Percentiles rank a stretch among this genome's conserved stretches.
These are phyloP conservation scores for Sherardia arvensis DNA, from an alignment of 257 asterid species.

Conservation along the genomic window DNA sequence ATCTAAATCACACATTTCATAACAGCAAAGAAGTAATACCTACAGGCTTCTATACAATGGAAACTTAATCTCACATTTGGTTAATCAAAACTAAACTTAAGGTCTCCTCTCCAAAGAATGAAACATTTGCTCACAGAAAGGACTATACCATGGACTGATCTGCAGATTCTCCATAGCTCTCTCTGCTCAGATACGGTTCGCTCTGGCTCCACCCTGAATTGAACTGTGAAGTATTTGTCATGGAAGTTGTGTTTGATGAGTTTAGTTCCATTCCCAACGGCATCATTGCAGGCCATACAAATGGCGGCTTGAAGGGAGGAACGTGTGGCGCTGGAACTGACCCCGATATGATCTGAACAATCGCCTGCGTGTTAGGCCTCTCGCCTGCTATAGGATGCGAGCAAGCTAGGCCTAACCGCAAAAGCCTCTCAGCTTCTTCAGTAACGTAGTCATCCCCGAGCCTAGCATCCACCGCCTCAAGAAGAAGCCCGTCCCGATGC, in stretches of 20 bases:
- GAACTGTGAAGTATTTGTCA: conserved; percentile 30
- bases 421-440: conserved; percentile 60
- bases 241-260: conserved; percentile 17
- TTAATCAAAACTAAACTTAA: conserved; percentile 3
- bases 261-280: conserved; percentile 29
- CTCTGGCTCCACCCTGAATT: conserved; percentile 61
- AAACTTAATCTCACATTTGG: conserved; percentile 6
- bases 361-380: conserved; percentile 51
- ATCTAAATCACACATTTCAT: neutral
- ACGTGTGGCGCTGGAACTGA: conserved; percentile 47
- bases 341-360: conserved; percentile 57
- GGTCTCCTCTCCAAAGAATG: conserved; percentile 11
- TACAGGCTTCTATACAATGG: conserved; percentile 6
- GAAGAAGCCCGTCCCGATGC: conserved; percentile 53
- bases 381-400: conserved; percentile 59
- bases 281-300: conserved; percentile 60
- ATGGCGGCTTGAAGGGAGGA: conserved; percentile 79
- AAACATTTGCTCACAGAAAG: conserved; percentile 5
- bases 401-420: conserved; percentile 71
- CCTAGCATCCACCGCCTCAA: conserved; percentile 62
- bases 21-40: neutral
- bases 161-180: conserved; percentile 28
- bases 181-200: conserved; percentile 44
- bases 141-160: conserved; percentile 48
- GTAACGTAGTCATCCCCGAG: conserved; percentile 35